Conservation (phyloP, 176 grass and related monocot genomes). For the Elaeis guineensis region DNA sequence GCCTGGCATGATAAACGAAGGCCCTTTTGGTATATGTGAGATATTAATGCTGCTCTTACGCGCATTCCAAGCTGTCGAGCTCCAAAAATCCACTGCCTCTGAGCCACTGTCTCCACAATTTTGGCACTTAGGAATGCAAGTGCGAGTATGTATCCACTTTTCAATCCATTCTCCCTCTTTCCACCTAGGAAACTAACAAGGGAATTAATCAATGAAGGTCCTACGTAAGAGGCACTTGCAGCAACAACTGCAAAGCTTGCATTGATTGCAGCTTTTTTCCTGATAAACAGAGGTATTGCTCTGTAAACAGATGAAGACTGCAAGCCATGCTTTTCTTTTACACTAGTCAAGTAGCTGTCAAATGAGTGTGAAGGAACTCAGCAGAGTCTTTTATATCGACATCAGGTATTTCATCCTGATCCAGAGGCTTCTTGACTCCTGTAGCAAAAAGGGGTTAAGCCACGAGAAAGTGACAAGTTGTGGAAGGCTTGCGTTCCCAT, state of each 20-base stretch:
- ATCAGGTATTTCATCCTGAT: conserved; percentile 76
- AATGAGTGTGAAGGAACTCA: conserved; percentile 61
- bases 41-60: conserved; percentile 63
- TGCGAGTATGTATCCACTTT: conserved; percentile 60
- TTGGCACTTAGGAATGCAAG: conserved; percentile 71
- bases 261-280: conserved; percentile 66
- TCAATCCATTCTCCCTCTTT: conserved; percentile 62
- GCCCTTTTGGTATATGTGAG: conserved; percentile 87
- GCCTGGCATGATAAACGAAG: conserved; percentile 64
- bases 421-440: conserved; percentile 82
- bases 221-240: conserved; percentile 82
- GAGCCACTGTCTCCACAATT: conserved; percentile 60
- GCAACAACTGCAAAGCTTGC: conserved; percentile 70
- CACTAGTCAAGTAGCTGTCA: conserved; percentile 39
- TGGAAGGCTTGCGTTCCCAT: conserved; percentile 47
- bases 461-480: conserved; percentile 88
- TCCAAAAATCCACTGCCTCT: conserved; percentile 93
- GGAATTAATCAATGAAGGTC: conserved; percentile 78
- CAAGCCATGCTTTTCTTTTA: conserved; percentile 50
- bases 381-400: conserved; percentile 53
- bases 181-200: conserved; percentile 79
- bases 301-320: conserved; percentile 59
- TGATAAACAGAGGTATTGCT: conserved; percentile 65
- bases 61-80: conserved; percentile 71
- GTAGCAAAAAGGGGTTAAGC: conserved; percentile 68